These are phyloP conservation scores for Paramecium octaurelia DNA, from an alignment of 73 alveolate species.

Conservation along the genomic window DNA sequence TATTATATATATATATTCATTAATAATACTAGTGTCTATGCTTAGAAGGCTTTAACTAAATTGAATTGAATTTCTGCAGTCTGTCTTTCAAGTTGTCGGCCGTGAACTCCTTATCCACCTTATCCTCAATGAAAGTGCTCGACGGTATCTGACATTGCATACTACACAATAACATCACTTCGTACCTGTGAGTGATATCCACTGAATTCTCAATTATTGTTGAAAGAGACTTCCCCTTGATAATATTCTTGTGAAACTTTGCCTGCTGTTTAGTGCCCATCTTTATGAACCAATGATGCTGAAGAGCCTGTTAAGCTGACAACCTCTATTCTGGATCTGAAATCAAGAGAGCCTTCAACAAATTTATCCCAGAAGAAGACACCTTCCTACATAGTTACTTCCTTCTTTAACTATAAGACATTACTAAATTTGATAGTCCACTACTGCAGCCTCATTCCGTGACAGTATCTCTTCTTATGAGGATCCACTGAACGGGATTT, in stretches of 20 bases:
- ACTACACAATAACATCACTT: neutral
- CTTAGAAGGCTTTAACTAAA: neutral
- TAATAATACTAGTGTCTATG: neutral
- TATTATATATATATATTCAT: neutral
- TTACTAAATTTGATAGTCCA: slow-evolving; percentile 4
- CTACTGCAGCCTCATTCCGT: neutral
- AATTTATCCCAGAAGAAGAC: slow-evolving; percentile 42
- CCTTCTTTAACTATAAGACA: neutral
- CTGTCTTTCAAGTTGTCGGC: slow-evolving; percentile 12
- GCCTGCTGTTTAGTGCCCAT: neutral
- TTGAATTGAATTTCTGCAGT: slow-evolving; percentile 15
- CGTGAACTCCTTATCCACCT: slow-evolving; percentile 46
- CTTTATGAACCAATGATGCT: slow-evolving; percentile 62
- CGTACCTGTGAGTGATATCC: slow-evolving; percentile 24
- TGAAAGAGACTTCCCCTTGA: slow-evolving; percentile 29
- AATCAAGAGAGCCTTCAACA: slow-evolving; percentile 34
- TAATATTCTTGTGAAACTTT: neutral
- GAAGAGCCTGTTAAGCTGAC: slow-evolving; percentile 56
- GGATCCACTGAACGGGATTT: slow-evolving; percentile 41
- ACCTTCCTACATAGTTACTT: neutral
- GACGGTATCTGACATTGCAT: neutral
- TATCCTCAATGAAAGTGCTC: neutral
- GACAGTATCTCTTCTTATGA: slow-evolving; percentile 9
- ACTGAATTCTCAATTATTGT: slow-evolving; percentile 41
- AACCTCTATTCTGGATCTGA: slow-evolving; percentile 59